Evolutionary conservation across 495 filamentous ascomycete species (phyloP).

Genomic region (Aspergillus sparsus): DNA sequence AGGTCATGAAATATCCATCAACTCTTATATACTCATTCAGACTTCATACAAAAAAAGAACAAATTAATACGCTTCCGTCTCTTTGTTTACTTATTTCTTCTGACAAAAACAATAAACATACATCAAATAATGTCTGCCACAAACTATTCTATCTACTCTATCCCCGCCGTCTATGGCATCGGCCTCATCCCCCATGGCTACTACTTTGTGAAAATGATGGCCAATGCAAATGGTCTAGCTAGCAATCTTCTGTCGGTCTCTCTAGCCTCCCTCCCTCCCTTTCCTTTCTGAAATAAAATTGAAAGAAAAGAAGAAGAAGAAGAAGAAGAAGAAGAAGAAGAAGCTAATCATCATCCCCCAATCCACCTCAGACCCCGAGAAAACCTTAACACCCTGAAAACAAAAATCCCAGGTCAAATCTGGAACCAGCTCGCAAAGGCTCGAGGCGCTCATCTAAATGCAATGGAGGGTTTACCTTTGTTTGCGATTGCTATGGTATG

Average conservation of each 20-base stretch:
- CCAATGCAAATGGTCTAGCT: conserved; percentile 30
- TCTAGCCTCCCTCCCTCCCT: not conserved
- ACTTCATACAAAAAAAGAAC: too few relatives aligned
- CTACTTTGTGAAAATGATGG: conserved; percentile 35
- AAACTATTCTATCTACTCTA: conserved; percentile 32
- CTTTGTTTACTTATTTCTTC: too few relatives aligned
- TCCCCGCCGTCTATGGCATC: conserved; percentile 30
- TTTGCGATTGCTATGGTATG: conserved; percentile 35
- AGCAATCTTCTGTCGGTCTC: conserved; percentile 29
- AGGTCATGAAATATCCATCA: too few relatives aligned
- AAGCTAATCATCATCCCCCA: too few relatives aligned
- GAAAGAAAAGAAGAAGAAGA: conserved; percentile 9
- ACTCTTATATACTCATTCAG: too few relatives aligned
- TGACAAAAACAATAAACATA: not conserved
- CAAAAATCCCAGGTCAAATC: conserved; percentile 22
- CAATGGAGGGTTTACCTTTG: conserved; percentile 31
- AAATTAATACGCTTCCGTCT: not conserved
- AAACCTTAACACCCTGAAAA: conserved; percentile 31
- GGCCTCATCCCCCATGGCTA: conserved; percentile 31
- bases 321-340: not conserved
- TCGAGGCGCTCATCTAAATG: conserved; percentile 33
- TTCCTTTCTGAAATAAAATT: not conserved
- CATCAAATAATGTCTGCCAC: conserved; percentile 5
- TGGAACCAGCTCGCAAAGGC: conserved; percentile 31
- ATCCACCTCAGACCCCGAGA: conserved; percentile 27